Base-by-base conservation (phyloP, 257 asterid species). In the Eucommia ulmoides region DNA sequence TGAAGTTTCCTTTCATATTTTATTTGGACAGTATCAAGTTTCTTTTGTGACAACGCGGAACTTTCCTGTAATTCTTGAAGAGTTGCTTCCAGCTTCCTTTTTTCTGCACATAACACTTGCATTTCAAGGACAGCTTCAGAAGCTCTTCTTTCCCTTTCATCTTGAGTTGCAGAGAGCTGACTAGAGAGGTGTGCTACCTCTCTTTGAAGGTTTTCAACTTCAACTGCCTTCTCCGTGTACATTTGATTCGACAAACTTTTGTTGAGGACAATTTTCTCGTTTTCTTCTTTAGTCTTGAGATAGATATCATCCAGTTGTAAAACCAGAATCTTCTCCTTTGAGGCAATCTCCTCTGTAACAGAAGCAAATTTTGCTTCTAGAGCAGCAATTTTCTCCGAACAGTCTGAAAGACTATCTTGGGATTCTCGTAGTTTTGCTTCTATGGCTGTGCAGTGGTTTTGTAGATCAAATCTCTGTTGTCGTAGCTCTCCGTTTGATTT, bases 391-490 rank as follows among this genome's bases (percentile, higher is more conserved):
- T 53, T 55, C 23, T 60, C 58, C 47, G 60, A 35, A 53, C 50
- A 54, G 18, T 33, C 61, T 61, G 60, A 57, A 26, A 53, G 18
- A 44, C 47, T 47, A 53, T 65, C 44, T 52, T 25, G 65, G n/a
- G 49, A 55, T 21, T 33, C 62, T 56, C 78, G 50, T 23, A 69
- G 52, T 67, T 53, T 62, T 51, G 68, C 62, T 63, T 71, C 78
- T 55, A 71, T 51, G 52, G 16, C 51, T 59, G 62, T 49, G 50
- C 72, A 60, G 23, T 41, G 59, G 14, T 24, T 20, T 38, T 65
- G 61, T 57, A 75, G 14, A 49, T 62, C 50, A 51, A 41, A 8
- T 25, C 60, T 75, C 49, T 68, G 76, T 38, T 62, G 68, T 60
- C 69, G 68, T 19, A 71, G 57, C 45, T 67, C 79, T 45, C 45